phyloP scores from a whole-genome alignment of 148 eudicot species.

The Dysphania ambrosioides region DNA sequence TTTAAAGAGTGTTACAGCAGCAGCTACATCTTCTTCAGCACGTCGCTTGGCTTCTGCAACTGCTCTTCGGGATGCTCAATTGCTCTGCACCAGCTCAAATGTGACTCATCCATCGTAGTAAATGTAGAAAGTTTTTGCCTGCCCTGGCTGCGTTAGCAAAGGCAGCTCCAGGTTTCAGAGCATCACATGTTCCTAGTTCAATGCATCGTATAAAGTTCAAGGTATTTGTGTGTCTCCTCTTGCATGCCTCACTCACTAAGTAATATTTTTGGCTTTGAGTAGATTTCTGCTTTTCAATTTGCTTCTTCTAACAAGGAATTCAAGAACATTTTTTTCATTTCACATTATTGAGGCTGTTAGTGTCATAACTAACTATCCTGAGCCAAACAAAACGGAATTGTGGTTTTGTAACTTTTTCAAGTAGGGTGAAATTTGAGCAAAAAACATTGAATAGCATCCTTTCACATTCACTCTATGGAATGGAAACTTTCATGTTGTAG shows the following conservation, averaged over 20 bases:
- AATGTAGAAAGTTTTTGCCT: conserved; percentile 2
- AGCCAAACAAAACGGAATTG: neutral
- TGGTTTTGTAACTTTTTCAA: neutral
- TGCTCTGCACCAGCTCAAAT: neutral
- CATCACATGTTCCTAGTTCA: conserved; percentile 11
- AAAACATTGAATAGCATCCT: neutral
- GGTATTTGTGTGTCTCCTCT: conserved; percentile 16
- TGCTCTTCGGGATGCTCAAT: neutral
- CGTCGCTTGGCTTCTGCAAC: conserved; percentile 1
- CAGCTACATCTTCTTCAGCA: neutral
- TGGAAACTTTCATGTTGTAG: no score
- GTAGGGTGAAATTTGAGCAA: neutral
- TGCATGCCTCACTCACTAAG: neutral
- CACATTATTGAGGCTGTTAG: neutral
- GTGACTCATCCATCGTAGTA: neutral
- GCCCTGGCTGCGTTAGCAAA: conserved; percentile 9
- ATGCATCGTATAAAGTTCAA: conserved; percentile 22
- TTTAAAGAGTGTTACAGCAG: neutral
- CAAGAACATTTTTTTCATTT: neutral
- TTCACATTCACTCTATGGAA: neutral
- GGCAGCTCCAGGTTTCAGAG: conserved; percentile 4
- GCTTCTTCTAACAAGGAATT: neutral
- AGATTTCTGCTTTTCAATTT: neutral
- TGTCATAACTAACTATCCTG: neutral
- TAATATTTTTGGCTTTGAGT: neutral